Conservation (phyloP, 352 stramenopile species). For the Globisporangium cederbergense region DNA sequence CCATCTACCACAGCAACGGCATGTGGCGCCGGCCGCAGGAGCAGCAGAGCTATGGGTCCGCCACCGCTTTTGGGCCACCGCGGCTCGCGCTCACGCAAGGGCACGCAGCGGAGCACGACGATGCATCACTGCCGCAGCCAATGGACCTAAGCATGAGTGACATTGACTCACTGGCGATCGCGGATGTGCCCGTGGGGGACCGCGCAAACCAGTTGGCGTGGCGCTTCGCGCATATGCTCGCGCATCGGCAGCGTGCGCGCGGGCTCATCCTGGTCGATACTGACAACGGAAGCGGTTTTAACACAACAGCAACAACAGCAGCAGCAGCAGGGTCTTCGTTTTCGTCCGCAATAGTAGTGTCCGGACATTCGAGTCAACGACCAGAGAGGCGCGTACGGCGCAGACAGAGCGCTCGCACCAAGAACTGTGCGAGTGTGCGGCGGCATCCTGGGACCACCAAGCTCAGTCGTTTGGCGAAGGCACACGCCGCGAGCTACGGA, state of each 20-base stretch:
- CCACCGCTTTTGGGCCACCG: not conserved
- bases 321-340: not conserved
- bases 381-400: conserved; percentile 3
- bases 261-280: not conserved
- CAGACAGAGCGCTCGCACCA: conserved; percentile 8
- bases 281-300: not conserved
- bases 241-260: conserved; percentile 24
- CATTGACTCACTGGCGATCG: not conserved
- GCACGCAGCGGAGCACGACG: not conserved
- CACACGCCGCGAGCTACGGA: not conserved
- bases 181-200: not conserved
- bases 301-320: not conserved
- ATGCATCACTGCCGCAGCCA: not conserved
- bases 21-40: conserved; percentile 1
- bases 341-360: not conserved
- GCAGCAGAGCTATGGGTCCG: not conserved
- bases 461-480: not conserved
- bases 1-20: conserved; percentile 2
- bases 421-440: conserved; percentile 31
- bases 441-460: conserved; percentile 9
- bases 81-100: not conserved
- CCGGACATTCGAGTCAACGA: not conserved
- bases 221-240: conserved; percentile 40
- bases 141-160: not conserved
- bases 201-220: conserved; percentile 18